These are phyloP conservation scores for Mrakia gelida DNA, from an alignment of 768 basidiomycete species.

Conservation along the genomic window DNA sequence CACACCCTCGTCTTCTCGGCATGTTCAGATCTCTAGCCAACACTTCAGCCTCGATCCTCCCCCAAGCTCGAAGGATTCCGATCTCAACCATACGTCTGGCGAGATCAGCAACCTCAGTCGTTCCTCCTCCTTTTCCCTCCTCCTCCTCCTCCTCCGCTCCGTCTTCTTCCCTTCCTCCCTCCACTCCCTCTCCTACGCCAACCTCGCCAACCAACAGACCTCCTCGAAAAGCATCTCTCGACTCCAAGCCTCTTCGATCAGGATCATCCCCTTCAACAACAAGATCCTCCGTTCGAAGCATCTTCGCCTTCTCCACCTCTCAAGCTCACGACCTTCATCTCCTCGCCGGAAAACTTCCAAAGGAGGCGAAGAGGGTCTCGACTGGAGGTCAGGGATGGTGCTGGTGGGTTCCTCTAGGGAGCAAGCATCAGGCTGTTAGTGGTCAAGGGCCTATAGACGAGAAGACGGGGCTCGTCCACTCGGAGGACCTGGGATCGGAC, in stretches of 20 bases:
- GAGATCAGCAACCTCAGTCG: conserved; percentile 1
- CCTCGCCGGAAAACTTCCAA: not conserved
- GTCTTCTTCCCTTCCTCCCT: not conserved
- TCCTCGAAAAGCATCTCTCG: conserved; percentile 5
- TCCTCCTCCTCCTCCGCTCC: not conserved
- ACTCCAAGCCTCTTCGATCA: conserved; percentile 14
- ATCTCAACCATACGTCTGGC: not conserved
- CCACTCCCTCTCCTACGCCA: not conserved
- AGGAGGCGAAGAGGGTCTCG: conserved; percentile 3
- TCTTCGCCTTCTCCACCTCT: conserved; percentile 25
- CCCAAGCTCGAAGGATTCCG: not conserved
- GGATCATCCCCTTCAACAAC: not conserved
- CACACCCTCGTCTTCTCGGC: not conserved
- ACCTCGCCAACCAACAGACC: conserved; percentile 1
- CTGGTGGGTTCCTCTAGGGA: conserved; percentile 17
- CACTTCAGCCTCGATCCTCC: not conserved
- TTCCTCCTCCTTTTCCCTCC: conserved; percentile 5
- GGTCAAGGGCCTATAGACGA: conserved; percentile 3
- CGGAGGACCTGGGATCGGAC: not conserved
- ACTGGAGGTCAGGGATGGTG: conserved; percentile 10
- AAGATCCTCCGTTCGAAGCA: not conserved
- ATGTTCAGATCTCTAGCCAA: not conserved
- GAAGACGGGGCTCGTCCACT: conserved; percentile 9
- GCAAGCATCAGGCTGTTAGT: conserved; percentile 8
- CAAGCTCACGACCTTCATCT: conserved; percentile 12